Evolutionary conservation across 1,139 yeast species (phyloP), one percentile per base, ranked within the genome.

Genomic region (Taphrina communis): DNA sequence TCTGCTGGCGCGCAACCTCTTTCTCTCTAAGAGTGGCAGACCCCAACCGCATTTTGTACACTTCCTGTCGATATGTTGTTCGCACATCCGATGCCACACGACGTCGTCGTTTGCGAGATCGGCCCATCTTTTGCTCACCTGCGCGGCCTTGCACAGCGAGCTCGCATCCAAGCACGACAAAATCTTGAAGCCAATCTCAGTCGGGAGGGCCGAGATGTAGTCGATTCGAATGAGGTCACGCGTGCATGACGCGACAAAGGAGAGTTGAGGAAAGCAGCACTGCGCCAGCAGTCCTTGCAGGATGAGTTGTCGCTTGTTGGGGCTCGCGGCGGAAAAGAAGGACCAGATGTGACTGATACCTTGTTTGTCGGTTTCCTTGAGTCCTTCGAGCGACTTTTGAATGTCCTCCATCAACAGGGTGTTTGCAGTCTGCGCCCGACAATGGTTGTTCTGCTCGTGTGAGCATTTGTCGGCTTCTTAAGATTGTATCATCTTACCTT

Each of bases 11-110:
- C 79, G 74, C 21, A 80, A 75, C 36, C 80, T 75, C 70, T 78
- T 75, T 70, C 79, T 77, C 72, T 81, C 83, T 85, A 94, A 85
- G 71, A 94, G 80, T 1, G 99, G 99, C 73, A 94, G 82, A 6
- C 99, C 99, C 99, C 99, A 94, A 11, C 99, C 99, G 81, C 99
- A 94, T 77, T 90, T 91, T 57, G 97, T 97, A 79, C 99, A 94
- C 78, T 94, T 94, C 71, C 96, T 83, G 78, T 94, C 99, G 70
- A 94, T 94, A 77, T 94, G 99, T 78, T 94, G 99, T 77, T 92
- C 97, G 78, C 99, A 94, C 94, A 94, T 89, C 74, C 94, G 92
- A 77, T 94, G 96, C 99, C 99, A 94, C 6, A 94, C 98, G 68
- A 96, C 81, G 76, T 94, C 98, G 77, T 93, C 97, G 78, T 94